Percentiles rank a stretch among this genome's conserved stretches.
phyloP scores from a whole-genome alignment of 176 grass and related monocot species.

The Oryza meridionalis region DNA sequence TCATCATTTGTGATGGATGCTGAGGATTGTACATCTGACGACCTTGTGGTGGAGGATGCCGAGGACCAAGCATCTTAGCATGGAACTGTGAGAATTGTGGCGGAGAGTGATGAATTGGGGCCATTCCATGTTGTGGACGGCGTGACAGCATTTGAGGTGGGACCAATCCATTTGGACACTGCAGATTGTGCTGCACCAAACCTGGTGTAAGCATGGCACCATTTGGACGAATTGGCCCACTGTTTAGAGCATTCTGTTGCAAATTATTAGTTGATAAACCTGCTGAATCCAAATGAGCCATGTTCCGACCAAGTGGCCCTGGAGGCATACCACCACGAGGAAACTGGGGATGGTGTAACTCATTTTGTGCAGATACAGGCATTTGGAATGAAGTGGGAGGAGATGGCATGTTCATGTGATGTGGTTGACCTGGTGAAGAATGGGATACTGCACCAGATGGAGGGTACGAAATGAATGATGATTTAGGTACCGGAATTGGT shows the following conservation, averaged over 20 bases:
- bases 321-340: constrained; percentile 39
- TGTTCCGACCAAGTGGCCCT: constrained; percentile 47
- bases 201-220: constrained; percentile 38
- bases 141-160: constrained; percentile 35
- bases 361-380: constrained; percentile 54
- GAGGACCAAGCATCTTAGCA: constrained; percentile 45
- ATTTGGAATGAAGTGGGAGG: constrained; percentile 51
- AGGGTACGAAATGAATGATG: constrained; percentile 54
- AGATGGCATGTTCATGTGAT: constrained; percentile 53
- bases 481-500: constrained; percentile 66
- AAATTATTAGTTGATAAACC: constrained; percentile 26
- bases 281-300: constrained; percentile 23
- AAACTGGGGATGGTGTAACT: constrained; percentile 35
- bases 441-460: constrained; percentile 41
- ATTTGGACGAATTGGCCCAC: constrained; percentile 29
- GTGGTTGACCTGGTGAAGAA: constrained; percentile 50
- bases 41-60: constrained; percentile 47
- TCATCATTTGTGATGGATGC: constrained; percentile 55
- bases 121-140: constrained; percentile 52
- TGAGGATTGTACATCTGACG: constrained; percentile 51
- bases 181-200: constrained; percentile 43
- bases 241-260: constrained; percentile 48
- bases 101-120: constrained; percentile 49
- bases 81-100: constrained; percentile 51
- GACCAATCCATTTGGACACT: constrained; percentile 50